phyloP scores from a whole-genome alignment of 2,329 filamentous ascomycete genomes.

The Talaromyces sp. region DNA sequence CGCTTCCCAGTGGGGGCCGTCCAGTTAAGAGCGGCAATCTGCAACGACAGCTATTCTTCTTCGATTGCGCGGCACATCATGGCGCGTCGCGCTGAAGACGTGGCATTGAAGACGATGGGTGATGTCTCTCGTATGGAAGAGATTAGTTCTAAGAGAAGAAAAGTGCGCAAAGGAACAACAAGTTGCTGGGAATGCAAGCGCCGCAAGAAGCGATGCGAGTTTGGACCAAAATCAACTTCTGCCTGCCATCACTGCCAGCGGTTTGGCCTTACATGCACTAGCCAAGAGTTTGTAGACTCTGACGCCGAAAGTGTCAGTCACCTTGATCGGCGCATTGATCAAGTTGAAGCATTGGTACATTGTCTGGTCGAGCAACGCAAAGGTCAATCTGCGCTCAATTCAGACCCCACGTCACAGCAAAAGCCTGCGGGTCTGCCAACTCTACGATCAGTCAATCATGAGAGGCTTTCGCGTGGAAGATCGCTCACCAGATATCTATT shows the following conservation, averaged over 20 bases:
- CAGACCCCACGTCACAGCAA: not conserved
- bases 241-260: slow-evolving; percentile 52
- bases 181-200: slow-evolving; percentile 64
- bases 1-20: not conserved
- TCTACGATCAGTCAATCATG: slow-evolving; percentile 13
- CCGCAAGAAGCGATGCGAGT: slow-evolving; percentile 57
- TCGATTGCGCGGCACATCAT: not conserved
- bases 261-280: slow-evolving; percentile 39
- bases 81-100: not conserved
- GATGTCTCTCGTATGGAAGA: not conserved
- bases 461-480: slow-evolving; percentile 14
- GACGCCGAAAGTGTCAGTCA: not conserved
- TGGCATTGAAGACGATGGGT: not conserved
- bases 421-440: not conserved
- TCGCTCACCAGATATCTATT: slow-evolving; percentile 22
- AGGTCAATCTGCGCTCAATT: not conserved
- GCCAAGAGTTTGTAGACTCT: slow-evolving; percentile 19
- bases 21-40: not conserved
- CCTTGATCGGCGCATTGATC: slow-evolving; percentile 6
- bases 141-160: slow-evolving; percentile 39
- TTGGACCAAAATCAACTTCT: slow-evolving; percentile 40
- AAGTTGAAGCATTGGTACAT: slow-evolving; percentile 13
- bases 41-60: not conserved
- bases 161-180: slow-evolving; percentile 58
- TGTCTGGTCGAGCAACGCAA: slow-evolving; percentile 5